A percentile compares a stretch with the other conserved stretches of the same genome.
Conservation (phyloP, 2,329 filamentous ascomycete genomes). For the Fusarium succisae region DNA sequence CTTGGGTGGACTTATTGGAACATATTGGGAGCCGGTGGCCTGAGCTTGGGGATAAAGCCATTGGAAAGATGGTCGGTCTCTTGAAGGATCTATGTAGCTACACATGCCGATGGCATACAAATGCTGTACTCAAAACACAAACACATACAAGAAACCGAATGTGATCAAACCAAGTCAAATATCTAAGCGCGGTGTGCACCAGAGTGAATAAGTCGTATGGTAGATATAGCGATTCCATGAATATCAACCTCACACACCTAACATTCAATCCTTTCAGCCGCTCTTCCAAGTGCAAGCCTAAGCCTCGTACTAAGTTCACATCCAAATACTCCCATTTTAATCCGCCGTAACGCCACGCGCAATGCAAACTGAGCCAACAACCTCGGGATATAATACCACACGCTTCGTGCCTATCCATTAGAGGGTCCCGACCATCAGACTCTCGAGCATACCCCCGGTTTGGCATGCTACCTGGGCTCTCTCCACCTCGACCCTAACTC, state of each 20-base stretch:
- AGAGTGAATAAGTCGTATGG: background rate
- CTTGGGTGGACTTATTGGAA: background rate
- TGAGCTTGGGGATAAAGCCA: background rate
- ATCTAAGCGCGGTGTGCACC: conserved; percentile 5
- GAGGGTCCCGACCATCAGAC: conserved; percentile 56
- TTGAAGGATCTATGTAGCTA: background rate
- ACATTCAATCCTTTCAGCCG: background rate
- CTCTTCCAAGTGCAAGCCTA: conserved; percentile 15
- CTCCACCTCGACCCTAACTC: conserved; percentile 82
- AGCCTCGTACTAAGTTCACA: conserved; percentile 30
- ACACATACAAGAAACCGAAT: background rate
- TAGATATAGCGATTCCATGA: background rate
- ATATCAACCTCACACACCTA: background rate
- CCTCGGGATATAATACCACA: conserved; percentile 35
- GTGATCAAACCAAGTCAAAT: conserved; percentile 11
- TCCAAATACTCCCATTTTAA: conserved; percentile 40
- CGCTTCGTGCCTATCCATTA: conserved; percentile 29
- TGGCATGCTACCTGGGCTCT: conserved; percentile 83
- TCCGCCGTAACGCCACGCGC: conserved; percentile 42
- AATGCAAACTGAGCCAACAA: conserved; percentile 41
- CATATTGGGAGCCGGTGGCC: background rate
- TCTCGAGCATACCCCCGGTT: conserved; percentile 89
- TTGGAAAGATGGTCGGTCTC: background rate
- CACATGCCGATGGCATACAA: background rate
- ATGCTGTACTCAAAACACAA: background rate